These are phyloP conservation scores for Cladophialophora immunda DNA, from an alignment of 2,329 filamentous ascomycete genomes.

Conservation along the genomic window DNA sequence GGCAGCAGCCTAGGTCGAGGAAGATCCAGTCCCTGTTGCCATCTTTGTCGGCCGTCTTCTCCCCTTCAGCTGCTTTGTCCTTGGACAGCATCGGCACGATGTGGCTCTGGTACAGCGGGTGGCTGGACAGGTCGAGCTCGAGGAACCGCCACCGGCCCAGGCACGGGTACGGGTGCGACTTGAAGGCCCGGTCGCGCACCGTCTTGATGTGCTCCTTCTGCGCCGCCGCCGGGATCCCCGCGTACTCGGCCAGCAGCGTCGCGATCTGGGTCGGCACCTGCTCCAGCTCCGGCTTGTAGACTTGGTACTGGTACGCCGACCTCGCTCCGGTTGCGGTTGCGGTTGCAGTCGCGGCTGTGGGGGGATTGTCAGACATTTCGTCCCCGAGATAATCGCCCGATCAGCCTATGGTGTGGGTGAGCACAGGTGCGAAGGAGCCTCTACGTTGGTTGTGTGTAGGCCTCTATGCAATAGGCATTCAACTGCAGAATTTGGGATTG, in stretches of 20 bases:
- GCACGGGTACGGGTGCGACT: conserved; percentile 52
- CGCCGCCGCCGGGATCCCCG: conserved; percentile 29
- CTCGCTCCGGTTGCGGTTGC: neutral
- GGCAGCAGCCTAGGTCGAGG: conserved; percentile 55
- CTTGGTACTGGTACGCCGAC: neutral
- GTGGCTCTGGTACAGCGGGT: conserved; percentile 44
- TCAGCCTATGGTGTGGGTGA: neutral
- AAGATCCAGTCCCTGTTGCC: conserved; percentile 41
- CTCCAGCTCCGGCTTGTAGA: conserved; percentile 30
- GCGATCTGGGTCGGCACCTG: conserved; percentile 30
- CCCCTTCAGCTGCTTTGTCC: neutral
- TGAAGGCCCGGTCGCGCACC: conserved; percentile 42
- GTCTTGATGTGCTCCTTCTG: conserved; percentile 37
- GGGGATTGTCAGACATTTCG: neutral
- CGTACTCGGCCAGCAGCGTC: conserved; percentile 34
- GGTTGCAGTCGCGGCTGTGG: neutral
- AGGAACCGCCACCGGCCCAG: conserved; percentile 56
- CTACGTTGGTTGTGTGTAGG: neutral
- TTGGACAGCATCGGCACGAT: conserved; percentile 37
- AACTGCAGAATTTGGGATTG: too few species aligned
- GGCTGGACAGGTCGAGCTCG: conserved; percentile 48
- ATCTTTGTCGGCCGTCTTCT: neutral
- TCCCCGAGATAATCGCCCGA: neutral
- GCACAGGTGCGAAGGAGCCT: neutral
- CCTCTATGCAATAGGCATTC: too few species aligned